These are phyloP conservation scores for Aspergillus pseudoterreus DNA, from an alignment of 2,329 filamentous ascomycete species.

Conservation along the genomic window DNA sequence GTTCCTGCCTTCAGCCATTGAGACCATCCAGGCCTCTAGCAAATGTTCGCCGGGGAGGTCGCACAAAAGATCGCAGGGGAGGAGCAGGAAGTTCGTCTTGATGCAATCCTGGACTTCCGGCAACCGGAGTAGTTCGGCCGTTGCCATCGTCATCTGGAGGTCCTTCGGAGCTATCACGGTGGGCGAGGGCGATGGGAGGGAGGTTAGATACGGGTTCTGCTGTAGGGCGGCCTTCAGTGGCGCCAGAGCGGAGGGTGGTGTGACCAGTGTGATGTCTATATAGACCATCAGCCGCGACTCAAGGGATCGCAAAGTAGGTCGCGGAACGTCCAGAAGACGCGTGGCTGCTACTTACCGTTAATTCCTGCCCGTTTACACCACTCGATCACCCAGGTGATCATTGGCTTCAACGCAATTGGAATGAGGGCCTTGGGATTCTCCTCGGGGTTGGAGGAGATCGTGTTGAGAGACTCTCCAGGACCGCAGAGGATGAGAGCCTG, in stretches of 20 bases:
- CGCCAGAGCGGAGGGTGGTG: conserved; percentile 40
- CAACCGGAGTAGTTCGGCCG: conserved; percentile 5
- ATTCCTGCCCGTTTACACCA: conserved; percentile 48
- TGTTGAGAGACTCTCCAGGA: conserved; percentile 46
- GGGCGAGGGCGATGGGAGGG: conserved; percentile 41
- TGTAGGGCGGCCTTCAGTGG: conserved; percentile 44
- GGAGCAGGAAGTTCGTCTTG: conserved; percentile 4
- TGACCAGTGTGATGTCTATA: conserved; percentile 45
- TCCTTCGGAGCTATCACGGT: conserved; percentile 6
- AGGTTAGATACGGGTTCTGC: conserved; percentile 48
- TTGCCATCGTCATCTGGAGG: conserved; percentile 7
- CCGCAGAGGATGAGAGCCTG: conserved; percentile 47
- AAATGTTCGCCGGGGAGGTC: conserved; percentile 7
- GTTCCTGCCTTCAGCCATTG: conserved; percentile 56
- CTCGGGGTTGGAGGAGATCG: conserved; percentile 46
- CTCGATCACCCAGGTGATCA: conserved; percentile 48
- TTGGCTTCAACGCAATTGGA: conserved; percentile 33
- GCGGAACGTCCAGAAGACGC: not conserved
- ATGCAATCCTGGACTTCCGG: conserved; percentile 6
- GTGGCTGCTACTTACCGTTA: conserved; percentile 34
- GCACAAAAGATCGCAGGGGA: conserved; percentile 5
- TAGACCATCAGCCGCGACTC: not conserved
- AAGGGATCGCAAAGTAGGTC: not conserved
- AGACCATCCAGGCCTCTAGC: conserved; percentile 77
- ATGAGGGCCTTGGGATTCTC: conserved; percentile 45